A percentile compares a stretch with the other conserved stretches of the same genome.
Evolutionary conservation across 78 protist genomes (phyloP).

Genomic region (Dictyostelium discoideum): dicty_2.7 NC_007088.5:3283501-3284000

Average conservation of each 20-base stretch:
- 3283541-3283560: no score
- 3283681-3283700: neutral
- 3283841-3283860: slow-evolving; percentile 90
- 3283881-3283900: slow-evolving; percentile 78
- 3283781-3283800: slow-evolving; percentile 40
- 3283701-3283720: neutral
- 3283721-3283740: neutral
- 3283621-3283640: neutral
- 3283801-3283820: slow-evolving; percentile 78
- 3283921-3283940: slow-evolving; percentile 91
- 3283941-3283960: slow-evolving; percentile 86
- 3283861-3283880: slow-evolving; percentile 13
- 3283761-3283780: neutral
- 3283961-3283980: slow-evolving; percentile 69
- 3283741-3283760: neutral
- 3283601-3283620: neutral
- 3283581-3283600: neutral
- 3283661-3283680: slow-evolving; percentile 25
- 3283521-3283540: no score
- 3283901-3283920: slow-evolving; percentile 89
- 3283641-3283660: neutral
- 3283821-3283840: slow-evolving; percentile 71
- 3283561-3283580: no score
- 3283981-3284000: slow-evolving; percentile 88
- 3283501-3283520: no score